Evolutionary conservation across 164 flowering plant genomes (phyloP).

Genomic region (Kalanchoe fedtschenkoi): DNA sequence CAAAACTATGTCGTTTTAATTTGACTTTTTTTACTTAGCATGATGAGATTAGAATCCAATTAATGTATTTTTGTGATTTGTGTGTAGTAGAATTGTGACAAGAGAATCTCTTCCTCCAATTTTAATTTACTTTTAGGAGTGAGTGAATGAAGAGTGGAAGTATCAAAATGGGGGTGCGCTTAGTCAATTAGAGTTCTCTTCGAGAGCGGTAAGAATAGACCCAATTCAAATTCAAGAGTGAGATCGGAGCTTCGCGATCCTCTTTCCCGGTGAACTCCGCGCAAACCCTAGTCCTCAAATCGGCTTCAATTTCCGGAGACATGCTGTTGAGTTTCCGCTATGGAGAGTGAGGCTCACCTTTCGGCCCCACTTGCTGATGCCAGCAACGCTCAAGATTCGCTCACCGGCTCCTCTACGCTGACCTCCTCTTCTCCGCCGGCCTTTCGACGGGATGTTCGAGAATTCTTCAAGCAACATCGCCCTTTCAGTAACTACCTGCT

Average conservation of each 20-base stretch:
- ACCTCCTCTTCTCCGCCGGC: slow-evolving; percentile 41
- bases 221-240: neutral
- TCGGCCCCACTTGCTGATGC: slow-evolving; percentile 20
- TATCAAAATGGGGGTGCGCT: neutral
- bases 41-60: too few relatives aligned
- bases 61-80: neutral
- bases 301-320: slow-evolving; percentile 12
- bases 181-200: too few relatives aligned
- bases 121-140: too few relatives aligned
- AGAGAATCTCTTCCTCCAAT: too few relatives aligned
- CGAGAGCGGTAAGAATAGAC: too few relatives aligned
- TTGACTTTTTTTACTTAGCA: too few relatives aligned
- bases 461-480: slow-evolving; percentile 85
- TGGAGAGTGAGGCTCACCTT: slow-evolving; percentile 72
- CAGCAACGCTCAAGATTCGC: slow-evolving; percentile 14
- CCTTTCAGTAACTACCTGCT: slow-evolving; percentile 34
- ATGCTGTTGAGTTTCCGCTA: slow-evolving; percentile 43
- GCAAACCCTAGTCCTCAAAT: neutral
- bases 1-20: too few relatives aligned
- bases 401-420: slow-evolving; percentile 19
- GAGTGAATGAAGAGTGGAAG: too few relatives aligned
- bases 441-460: slow-evolving; percentile 64
- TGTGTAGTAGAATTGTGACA: too few relatives aligned
- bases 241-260: too few relatives aligned
- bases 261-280: too few relatives aligned